Conservation (phyloP, 495 filamentous ascomycete genomes). For the Tuber indicum region DNA sequence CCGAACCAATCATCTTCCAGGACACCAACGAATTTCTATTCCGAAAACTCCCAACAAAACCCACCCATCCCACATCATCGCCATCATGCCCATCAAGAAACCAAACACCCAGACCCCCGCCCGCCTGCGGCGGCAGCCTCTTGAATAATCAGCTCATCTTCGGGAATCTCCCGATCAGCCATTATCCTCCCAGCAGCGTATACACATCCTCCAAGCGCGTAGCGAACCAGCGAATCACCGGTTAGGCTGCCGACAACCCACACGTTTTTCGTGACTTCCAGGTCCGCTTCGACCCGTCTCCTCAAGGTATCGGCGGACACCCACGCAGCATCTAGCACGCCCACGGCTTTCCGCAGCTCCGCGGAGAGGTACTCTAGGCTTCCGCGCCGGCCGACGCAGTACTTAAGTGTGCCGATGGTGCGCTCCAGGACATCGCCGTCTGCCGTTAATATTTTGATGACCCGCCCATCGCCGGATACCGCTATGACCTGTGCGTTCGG, state of each 20-base stretch:
- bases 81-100: not conserved
- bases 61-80: not conserved
- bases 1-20: not conserved
- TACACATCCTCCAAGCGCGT: conserved; percentile 58
- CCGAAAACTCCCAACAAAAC: not conserved
- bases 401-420: conserved; percentile 50
- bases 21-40: not conserved
- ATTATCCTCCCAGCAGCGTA: conserved; percentile 53
- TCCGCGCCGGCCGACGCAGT: conserved; percentile 58
- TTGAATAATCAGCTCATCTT: not conserved
- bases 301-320: conserved; percentile 56
- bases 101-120: not conserved
- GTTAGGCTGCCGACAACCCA: conserved; percentile 60
- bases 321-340: conserved; percentile 43
- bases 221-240: conserved; percentile 60
- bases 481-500: conserved; percentile 54
- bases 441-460: conserved; percentile 47
- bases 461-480: conserved; percentile 41
- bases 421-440: conserved; percentile 49
- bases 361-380: conserved; percentile 52
- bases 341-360: conserved; percentile 50
- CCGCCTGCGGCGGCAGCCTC: not conserved
- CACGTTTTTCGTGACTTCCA: conserved; percentile 53
- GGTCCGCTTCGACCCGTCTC: conserved; percentile 49
- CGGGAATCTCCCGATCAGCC: not conserved